Conservation (phyloP, 805 yeast species). For the Candida sonorensis region DNA sequence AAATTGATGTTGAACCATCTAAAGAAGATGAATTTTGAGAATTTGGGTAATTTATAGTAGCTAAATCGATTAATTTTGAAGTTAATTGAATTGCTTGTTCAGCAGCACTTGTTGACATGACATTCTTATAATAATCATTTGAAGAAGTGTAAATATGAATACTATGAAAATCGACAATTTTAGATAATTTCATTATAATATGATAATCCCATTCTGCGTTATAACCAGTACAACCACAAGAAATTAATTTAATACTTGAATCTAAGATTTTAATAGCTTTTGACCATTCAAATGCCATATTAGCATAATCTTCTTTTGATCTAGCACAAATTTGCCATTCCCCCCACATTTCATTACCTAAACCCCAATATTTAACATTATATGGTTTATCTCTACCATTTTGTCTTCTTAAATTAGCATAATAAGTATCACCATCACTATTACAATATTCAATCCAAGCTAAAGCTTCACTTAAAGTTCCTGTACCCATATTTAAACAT, state of each 20-base stretch:
- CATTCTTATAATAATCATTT: conserved; percentile 22
- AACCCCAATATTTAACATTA: conserved; percentile 30
- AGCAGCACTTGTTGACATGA: conserved; percentile 25
- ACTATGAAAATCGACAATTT: conserved; percentile 25
- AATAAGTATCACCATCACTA: conserved; percentile 25
- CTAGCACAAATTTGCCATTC: conserved; percentile 31
- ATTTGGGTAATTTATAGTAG: conserved; percentile 20
- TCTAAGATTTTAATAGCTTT: conserved; percentile 29
- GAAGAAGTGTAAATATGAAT: conserved; percentile 27
- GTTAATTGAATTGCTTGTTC: conserved; percentile 27
- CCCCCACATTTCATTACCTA: conserved; percentile 32
- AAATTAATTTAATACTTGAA: conserved; percentile 20
- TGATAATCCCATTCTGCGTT: conserved; percentile 24
- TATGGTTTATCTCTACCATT: conserved; percentile 30
- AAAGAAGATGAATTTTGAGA: conserved; percentile 5
- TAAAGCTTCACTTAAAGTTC: conserved; percentile 29
- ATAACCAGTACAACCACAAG: conserved; percentile 27
- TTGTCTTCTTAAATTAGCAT: conserved; percentile 28
- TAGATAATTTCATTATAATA: conserved; percentile 21
- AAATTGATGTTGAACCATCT: conserved; percentile 6
- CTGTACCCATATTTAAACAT: conserved; percentile 31
- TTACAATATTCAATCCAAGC: conserved; percentile 31
- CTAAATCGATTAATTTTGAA: conserved; percentile 23
- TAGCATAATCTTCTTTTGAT: conserved; percentile 23
- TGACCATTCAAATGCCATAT: conserved; percentile 28